These are phyloP conservation scores for Eleusine indica DNA, from an alignment of 176 grass and related monocot genomes.

Conservation along the genomic window DNA sequence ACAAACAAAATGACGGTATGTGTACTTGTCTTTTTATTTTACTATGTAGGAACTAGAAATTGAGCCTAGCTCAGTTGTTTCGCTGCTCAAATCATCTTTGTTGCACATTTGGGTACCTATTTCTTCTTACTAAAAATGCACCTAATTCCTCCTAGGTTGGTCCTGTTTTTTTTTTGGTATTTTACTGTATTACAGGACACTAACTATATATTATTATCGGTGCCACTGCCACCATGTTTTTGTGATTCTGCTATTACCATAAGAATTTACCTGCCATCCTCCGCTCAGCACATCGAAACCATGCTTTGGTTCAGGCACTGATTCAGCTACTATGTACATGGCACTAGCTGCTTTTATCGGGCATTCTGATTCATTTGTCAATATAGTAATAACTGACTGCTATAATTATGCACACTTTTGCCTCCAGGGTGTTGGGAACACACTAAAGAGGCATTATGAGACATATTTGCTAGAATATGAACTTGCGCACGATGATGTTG, in stretches of 20 bases:
- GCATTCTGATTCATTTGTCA: not conserved
- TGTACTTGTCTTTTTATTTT: slow-evolving; percentile 8
- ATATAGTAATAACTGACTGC: slow-evolving; percentile 8
- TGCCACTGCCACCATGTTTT: not conserved
- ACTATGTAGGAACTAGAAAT: not conserved
- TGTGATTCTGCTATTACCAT: slow-evolving; percentile 1
- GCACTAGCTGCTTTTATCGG: not conserved
- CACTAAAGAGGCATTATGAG: slow-evolving; percentile 78
- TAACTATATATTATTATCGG: not conserved
- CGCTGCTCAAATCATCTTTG: not conserved
- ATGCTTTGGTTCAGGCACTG: not conserved
- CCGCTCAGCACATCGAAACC: not conserved
- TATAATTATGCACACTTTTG: slow-evolving; percentile 8
- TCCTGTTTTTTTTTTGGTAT: not conserved
- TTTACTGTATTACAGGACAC: not conserved
- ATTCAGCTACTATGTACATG: not conserved
- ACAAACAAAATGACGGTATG: slow-evolving; percentile 81
- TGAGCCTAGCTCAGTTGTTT: not conserved
- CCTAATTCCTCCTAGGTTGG: too few species aligned
- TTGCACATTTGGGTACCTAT: not conserved
- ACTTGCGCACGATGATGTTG: slow-evolving; percentile 70
- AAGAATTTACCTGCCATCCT: not conserved
- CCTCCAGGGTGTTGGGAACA: slow-evolving; percentile 75
- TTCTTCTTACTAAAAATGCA: not conserved
- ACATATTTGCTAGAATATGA: slow-evolving; percentile 83